phyloP scores from a whole-genome alignment of 2,329 filamentous ascomycete genomes.

The Rhytidhysteron rufulum region DNA sequence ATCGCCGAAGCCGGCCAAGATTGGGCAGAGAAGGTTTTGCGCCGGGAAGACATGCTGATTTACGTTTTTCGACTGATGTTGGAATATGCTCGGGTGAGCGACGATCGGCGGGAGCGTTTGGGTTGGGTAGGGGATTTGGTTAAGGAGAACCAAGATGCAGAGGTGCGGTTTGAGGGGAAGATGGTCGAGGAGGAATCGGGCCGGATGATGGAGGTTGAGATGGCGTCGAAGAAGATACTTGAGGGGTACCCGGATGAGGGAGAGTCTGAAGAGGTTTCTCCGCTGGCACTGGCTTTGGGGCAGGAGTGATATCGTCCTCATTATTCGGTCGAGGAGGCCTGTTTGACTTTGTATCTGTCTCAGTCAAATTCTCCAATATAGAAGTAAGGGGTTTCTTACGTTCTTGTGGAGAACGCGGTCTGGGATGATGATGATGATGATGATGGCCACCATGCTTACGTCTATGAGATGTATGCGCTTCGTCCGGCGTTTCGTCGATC shows the following conservation, averaged over 20 bases:
- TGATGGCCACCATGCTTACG: neutral
- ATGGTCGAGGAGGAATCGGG: neutral
- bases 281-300: no score
- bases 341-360: no score
- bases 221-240: no score
- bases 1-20: constrained; percentile 63
- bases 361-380: no score
- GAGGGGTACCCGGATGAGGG: no score
- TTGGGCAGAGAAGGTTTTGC: constrained; percentile 66
- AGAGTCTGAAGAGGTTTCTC: no score
- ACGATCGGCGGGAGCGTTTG: constrained; percentile 39
- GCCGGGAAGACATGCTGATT: constrained; percentile 70
- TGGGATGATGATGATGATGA: neutral
- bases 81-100: constrained; percentile 42
- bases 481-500: no score
- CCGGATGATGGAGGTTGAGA: neutral
- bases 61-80: constrained; percentile 60
- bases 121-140: constrained; percentile 36
- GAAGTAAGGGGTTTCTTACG: no score
- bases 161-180: neutral
- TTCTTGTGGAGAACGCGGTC: no score
- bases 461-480: no score
- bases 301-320: no score
- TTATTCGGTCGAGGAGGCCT: no score
- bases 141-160: constrained; percentile 14